Evolutionary conservation across 345 rosid species (phyloP).

Genomic region (Microthlaspi erraticum): DNA sequence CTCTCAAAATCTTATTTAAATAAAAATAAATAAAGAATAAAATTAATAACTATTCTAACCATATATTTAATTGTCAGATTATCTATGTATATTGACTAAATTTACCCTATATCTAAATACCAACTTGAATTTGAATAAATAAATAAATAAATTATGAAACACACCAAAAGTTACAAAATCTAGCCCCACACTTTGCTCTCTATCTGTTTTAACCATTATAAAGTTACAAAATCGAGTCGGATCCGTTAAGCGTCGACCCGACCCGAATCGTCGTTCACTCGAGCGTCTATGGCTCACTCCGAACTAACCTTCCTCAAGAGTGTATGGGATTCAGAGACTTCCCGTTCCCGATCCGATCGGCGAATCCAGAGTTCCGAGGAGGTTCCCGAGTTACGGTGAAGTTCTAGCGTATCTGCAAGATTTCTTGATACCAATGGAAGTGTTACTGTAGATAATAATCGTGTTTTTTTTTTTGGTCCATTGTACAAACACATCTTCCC

Average conservation of each 20-base stretch:
- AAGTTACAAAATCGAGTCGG: no score
- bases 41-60: no score
- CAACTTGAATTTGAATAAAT: no score
- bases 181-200: no score
- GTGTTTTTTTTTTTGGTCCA: constrained; percentile 86
- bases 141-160: no score
- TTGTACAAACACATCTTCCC: constrained; percentile 79
- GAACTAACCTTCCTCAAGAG: constrained; percentile 89
- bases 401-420: constrained; percentile 66
- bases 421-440: constrained; percentile 75
- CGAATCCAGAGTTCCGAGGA: constrained; percentile 58
- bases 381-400: constrained; percentile 76
- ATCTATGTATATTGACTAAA: no score
- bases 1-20: no score
- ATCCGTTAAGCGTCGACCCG: constrained; percentile 69
- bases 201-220: no score
- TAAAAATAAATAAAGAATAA: no score
- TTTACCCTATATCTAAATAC: no score
- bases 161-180: no score
- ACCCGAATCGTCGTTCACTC: constrained; percentile 57
- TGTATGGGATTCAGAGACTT: constrained; percentile 27
- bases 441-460: constrained; percentile 72
- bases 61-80: no score
- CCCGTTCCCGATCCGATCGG: constrained; percentile 56
- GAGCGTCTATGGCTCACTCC: constrained; percentile 81